Conservation (phyloP, 495 filamentous ascomycete genomes). For the Neurospora tetraspora region DNA sequence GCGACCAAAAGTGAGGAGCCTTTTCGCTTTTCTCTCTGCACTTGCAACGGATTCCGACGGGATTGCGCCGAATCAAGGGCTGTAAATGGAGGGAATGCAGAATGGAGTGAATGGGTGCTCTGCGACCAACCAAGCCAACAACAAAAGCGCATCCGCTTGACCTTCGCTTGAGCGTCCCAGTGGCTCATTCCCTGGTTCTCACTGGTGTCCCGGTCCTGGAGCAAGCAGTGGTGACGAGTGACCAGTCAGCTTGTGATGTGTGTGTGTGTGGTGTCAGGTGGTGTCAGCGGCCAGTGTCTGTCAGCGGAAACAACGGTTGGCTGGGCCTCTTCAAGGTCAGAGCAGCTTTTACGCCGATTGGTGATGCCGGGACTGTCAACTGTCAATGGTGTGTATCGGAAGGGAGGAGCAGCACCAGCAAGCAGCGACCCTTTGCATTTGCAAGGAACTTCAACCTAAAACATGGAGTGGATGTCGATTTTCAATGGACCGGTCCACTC, state of each 20-base stretch:
- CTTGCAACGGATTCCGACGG: neutral
- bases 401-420: neutral
- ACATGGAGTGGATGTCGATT: neutral
- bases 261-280: conserved; percentile 10
- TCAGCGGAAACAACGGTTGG: neutral
- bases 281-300: neutral
- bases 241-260: conserved; percentile 28
- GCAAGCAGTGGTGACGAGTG: conserved; percentile 11
- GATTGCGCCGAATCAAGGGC: neutral
- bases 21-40: neutral
- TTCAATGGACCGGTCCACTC: neutral
- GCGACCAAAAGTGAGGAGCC: neutral
- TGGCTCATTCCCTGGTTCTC: neutral
- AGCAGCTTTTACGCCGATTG: neutral
- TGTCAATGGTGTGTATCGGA: neutral
- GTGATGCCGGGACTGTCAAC: neutral
- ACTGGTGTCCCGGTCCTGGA: neutral
- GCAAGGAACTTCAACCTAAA: neutral
- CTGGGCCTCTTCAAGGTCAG: neutral
- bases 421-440: neutral
- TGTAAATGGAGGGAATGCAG: neutral
- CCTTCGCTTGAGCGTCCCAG: neutral
- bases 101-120: neutral
- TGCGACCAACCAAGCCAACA: neutral
- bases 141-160: neutral